Evolutionary conservation across 2,329 filamentous ascomycete genomes (phyloP), one percentile per base, ranked within the genome.

Genomic region (Fusarium virguliforme): DNA sequence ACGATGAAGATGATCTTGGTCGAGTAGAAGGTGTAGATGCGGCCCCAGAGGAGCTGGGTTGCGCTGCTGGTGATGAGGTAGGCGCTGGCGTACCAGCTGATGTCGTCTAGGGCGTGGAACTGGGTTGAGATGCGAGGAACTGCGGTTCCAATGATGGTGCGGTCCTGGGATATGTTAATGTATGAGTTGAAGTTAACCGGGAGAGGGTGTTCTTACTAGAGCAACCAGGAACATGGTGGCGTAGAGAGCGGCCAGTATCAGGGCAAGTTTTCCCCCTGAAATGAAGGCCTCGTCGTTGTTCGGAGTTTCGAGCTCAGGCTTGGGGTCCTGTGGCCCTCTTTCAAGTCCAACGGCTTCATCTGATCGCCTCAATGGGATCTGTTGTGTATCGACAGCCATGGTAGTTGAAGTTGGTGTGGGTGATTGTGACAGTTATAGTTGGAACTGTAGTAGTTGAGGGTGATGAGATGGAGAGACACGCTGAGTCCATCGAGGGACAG

Each of bases 51-150:
- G 4, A 73, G 73, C 26, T 78, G 74, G 13, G 74, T 70, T 2
- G 73, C 75, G 13, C 72, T 74, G 12, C 69, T 62, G 9, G 75
- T 76, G 48, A 79, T 69, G 24, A 73, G 63, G 28, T 78, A 79
- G 22, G 76, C 71, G n/a, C 73, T 71, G 30, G 70, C 75, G 56
- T 79, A 78, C 75, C 74, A 85, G 40, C 81, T 82, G 9, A 86
- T 79, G 60, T 85, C 83, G n/a, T 79, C 75, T 1, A 84, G 75
- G 32, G 81, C 77, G 8, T 81, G 75, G 64, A 83, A 78, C 32
- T 80, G 74, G 83, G 65, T 79, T 76, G 64, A 48, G 60, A 67
- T 64, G 26, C 32, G 34, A 35, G 64, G 64, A 53, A 67, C 50
- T 34, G 64, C 64, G 18, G 60, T 63, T n/a, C 43, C 59, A 26